Evolutionary conservation across 129 eudicot species (phyloP), one percentile per base, ranked within the genome.

Genomic region (Silybum marianum): DNA sequence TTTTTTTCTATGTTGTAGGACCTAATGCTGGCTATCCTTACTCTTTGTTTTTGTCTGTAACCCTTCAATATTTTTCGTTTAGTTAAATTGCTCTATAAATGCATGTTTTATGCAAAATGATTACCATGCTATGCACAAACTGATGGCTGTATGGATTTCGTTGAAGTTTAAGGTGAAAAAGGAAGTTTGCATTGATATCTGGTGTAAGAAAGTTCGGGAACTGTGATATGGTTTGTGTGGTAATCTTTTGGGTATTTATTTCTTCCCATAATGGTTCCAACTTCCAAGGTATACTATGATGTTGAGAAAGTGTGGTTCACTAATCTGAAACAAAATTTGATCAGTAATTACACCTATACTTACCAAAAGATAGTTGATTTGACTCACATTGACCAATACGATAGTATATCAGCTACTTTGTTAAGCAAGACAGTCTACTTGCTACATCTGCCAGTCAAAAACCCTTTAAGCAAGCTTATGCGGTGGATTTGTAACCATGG

Each of bases 251-350:
- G 23, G 75, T 71, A 71, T 71, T 71, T 71, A 18, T 9, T 34
- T 71, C 6, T 34, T 36, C 23, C 75, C 16, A 2, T 36, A 34
- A 71, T 16, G 25, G 48, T 46, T 71, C 48, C 34, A 32, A 30
- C 4, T 44, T 70, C 24, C 36, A 34, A 32, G 13, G 48, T 71
- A 34, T 34, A 71, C 38, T 19, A 71, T 24, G 21, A 16, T 30
- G 51, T 71, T 10, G 16, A 34, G 75, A 69, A 69, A n/a, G 75
- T 36, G 16, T 14, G 48, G 51, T 71, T 21, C 75, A 71, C 75
- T 71, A 16, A 71, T 36, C 75, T 71, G 23, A 34, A 34, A 71
- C 21, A 39, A 34, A 32, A 32, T 34, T 18, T 18, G 75, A 71
- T 36, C 28, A 36, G 21, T 32, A 34, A 34, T 8, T 71, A 18